Evolutionary conservation across 164 flowering plant genomes (phyloP).

Genomic region (Vitis amurensis): DNA sequence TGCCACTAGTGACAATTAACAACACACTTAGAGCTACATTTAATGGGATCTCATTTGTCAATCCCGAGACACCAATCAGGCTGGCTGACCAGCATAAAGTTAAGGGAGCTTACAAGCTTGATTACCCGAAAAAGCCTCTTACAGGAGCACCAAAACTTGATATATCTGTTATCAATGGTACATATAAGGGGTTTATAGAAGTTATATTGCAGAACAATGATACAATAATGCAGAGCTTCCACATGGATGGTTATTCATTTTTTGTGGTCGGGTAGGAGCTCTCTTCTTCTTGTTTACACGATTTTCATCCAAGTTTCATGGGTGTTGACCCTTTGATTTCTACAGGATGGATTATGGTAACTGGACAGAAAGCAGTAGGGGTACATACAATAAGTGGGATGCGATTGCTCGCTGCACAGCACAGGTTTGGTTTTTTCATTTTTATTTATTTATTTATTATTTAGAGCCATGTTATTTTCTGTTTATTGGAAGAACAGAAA

Average conservation of each 20-base stretch:
- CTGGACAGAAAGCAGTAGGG: conserved; percentile 70
- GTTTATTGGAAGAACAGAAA: too few species aligned
- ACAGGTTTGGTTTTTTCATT: conserved; percentile 52
- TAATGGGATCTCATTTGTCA: conserved; percentile 66
- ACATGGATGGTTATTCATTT: conserved; percentile 73
- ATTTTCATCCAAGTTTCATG: not conserved
- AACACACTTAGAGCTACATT: conserved; percentile 48
- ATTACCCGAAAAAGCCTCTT: conserved; percentile 53
- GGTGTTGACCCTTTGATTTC: not conserved
- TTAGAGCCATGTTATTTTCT: too few species aligned
- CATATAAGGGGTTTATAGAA: conserved; percentile 71
- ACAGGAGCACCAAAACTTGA: conserved; percentile 37
- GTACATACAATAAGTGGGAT: conserved; percentile 83
- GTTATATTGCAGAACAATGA: conserved; percentile 73
- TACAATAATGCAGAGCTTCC: conserved; percentile 59
- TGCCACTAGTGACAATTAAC: conserved; percentile 43
- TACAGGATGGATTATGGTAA: conserved; percentile 82
- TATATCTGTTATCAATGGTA: conserved; percentile 61
- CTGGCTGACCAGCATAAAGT: conserved; percentile 59
- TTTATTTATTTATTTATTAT: not conserved
- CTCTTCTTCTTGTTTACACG: not conserved
- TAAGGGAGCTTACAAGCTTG: conserved; percentile 63
- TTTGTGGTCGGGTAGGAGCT: conserved; percentile 72
- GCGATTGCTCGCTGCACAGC: conserved; percentile 71
- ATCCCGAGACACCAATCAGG: conserved; percentile 59